These are phyloP conservation scores for Kwoniella botswanensis DNA, from an alignment of 768 basidiomycete species.

Conservation along the genomic window DNA sequence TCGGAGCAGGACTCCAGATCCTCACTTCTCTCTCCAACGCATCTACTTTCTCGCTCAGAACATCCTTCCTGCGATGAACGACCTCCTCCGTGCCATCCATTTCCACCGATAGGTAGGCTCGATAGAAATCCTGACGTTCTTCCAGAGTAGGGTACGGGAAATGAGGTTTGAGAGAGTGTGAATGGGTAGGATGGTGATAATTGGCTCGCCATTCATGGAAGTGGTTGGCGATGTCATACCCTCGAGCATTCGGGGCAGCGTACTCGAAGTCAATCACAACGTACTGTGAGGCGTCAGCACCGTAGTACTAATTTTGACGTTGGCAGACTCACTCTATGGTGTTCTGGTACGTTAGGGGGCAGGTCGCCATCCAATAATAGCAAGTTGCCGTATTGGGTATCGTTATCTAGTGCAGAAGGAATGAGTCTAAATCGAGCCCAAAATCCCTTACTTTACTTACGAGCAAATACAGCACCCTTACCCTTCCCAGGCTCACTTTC, in stretches of 20 bases:
- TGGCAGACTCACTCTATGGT: slow-evolving; percentile 69
- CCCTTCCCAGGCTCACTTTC: slow-evolving; percentile 67
- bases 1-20: slow-evolving; percentile 87
- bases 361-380: slow-evolving; percentile 68
- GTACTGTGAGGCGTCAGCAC: slow-evolving; percentile 63
- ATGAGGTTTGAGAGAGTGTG: slow-evolving; percentile 59
- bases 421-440: too few species aligned
- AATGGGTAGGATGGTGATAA: slow-evolving; percentile 68
- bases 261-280: slow-evolving; percentile 99
- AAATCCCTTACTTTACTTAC: slow-evolving; percentile 40
- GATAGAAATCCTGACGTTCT: slow-evolving; percentile 82
- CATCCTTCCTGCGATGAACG: slow-evolving; percentile 37
- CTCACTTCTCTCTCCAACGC: slow-evolving; percentile 77
- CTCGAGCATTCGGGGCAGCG: slow-evolving; percentile 86
- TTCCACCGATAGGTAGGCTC: slow-evolving; percentile 71
- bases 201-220: slow-evolving; percentile 97
- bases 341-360: slow-evolving; percentile 67
- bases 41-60: slow-evolving; percentile 63
- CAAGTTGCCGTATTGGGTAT: slow-evolving; percentile 93
- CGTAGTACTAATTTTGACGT: too few species aligned
- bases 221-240: slow-evolving; percentile 95
- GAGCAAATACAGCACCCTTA: slow-evolving; percentile 65
- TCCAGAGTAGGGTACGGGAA: slow-evolving; percentile 72
- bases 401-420: slow-evolving; percentile 71
- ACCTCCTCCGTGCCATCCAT: slow-evolving; percentile 46